Conservation (phyloP, 805 yeast genomes). For the Yarrowia deformans region DNA sequence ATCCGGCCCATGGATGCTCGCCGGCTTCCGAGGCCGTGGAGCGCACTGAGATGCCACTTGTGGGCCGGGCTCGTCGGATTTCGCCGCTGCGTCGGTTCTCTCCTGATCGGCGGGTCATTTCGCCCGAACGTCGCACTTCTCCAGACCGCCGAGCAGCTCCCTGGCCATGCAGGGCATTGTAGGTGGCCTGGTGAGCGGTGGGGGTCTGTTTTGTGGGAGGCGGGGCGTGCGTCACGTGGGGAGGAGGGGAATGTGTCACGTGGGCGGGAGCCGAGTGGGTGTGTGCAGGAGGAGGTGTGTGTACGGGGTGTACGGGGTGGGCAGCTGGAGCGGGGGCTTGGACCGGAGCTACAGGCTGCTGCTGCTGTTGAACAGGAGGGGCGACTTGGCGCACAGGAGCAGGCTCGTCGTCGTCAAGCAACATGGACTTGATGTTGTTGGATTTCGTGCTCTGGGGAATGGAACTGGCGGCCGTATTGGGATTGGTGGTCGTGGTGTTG, state of each 20-base stretch:
- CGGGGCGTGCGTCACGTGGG: conserved; percentile 19
- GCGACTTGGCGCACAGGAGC: neutral
- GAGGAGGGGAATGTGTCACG: conserved; percentile 17
- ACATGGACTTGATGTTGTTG: conserved; percentile 21
- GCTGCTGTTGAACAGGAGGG: neutral
- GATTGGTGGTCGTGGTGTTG: neutral
- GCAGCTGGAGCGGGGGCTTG: conserved; percentile 1
- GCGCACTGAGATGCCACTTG: conserved; percentile 23
- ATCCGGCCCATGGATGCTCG: conserved; percentile 29
- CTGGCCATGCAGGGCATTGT: conserved; percentile 36
- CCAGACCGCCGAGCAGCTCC: conserved; percentile 22
- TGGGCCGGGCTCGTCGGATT: conserved; percentile 20
- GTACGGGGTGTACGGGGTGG: conserved; percentile 21
- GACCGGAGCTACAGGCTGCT: neutral
- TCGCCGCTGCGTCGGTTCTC: conserved; percentile 25
- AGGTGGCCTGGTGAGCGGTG: conserved; percentile 36
- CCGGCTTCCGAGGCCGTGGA: conserved; percentile 16
- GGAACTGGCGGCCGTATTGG: neutral
- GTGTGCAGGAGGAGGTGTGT: conserved; percentile 6
- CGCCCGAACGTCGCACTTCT: conserved; percentile 29
- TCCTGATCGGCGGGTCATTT: conserved; percentile 24
- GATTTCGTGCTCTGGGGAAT: conserved; percentile 31
- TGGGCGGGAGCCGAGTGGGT: neutral
- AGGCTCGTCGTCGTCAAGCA: conserved; percentile 29
- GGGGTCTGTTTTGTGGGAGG: conserved; percentile 15